Base-by-base conservation (phyloP, 1,284 basidiomycete species). In the Apiotrichum gamsii region DNA sequence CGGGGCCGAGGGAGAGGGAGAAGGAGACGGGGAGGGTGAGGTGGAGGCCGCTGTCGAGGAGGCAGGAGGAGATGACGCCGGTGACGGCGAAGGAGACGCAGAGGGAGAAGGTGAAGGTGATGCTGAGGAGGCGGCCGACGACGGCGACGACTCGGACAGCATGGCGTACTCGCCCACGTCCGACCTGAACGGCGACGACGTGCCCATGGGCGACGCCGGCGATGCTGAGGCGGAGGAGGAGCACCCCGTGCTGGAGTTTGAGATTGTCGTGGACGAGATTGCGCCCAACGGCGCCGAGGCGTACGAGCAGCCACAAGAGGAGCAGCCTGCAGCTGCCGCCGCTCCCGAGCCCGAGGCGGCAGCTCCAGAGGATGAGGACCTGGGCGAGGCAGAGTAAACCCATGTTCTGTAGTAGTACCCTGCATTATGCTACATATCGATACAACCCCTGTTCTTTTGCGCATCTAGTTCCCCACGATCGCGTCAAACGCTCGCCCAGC, bases 1-100 rank as follows among this genome's bases (percentile, higher is more conserved):
- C 4, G 46, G 44, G 21, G 50, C 39, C 2, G 57, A 51, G 21
- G 44, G 10, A 2, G 43, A 37, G 32, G 47, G 25, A 8, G 54
- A 43, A 14, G 20, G 29, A 0, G 43, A 30, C 13, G 40, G 30
- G 0, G 50, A 46, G 29, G 42, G 28, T 19, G 30, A 45, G 14
- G 39, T 28, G 39, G 43, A 43, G 24, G 19, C 29, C 28, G 44
- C 28, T 9, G 49, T 45, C 23, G 39, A n/a, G 18, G 35, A 34
- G 29, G 46, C n/a, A 5, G 23, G 45, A n/a, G 34, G 23, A 6
- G 47, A 40, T 16, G 42, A 21, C 6, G 44, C 39, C 15, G 24
- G 19, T 20, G 24, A n/a, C n/a, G n/a, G n/a, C n/a, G n/a, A n/a
- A n/a, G n/a, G n/a, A n/a, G n/a, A n/a, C n/a, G n/a, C n/a, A n/a